Percentiles rank a stretch among this genome's conserved stretches.
These are phyloP conservation scores for Pestalotiopsis sp. DNA, from an alignment of 2,329 filamentous ascomycete genomes.

Conservation along the genomic window DNA sequence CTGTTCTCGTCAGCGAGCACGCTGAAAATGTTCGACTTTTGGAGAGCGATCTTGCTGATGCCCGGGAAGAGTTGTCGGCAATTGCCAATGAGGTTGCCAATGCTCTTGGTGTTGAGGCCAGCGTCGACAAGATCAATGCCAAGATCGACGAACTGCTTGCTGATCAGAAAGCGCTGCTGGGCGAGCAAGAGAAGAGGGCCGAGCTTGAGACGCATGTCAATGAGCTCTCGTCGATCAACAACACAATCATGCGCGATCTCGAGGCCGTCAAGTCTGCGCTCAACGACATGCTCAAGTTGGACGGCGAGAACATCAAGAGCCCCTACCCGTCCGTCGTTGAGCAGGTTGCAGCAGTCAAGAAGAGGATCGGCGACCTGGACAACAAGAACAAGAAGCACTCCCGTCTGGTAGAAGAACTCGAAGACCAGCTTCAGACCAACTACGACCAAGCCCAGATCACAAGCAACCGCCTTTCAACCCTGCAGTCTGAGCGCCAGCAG, in stretches of 20 bases:
- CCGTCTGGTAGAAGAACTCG: conserved; percentile 89
- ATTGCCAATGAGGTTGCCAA: conserved; percentile 65
- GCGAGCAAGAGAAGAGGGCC: conserved; percentile 59
- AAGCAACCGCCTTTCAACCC: conserved; percentile 82
- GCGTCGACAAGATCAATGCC: conserved; percentile 67
- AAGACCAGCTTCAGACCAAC: conserved; percentile 93
- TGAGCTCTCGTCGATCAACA: conserved; percentile 60
- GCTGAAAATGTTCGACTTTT: conserved; percentile 57
- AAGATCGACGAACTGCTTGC: conserved; percentile 59
- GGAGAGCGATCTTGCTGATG: conserved; percentile 63
- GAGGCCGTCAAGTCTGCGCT: conserved; percentile 60
- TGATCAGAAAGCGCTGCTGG: conserved; percentile 59
- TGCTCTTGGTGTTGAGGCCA: conserved; percentile 63
- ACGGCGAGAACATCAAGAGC: conserved; percentile 44
- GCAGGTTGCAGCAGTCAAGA: conserved; percentile 63
- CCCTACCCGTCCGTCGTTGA: conserved; percentile 52
- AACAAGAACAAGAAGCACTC: conserved; percentile 85
- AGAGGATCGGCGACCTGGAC: conserved; percentile 64
- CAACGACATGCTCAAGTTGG: conserved; percentile 53
- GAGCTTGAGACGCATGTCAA: conserved; percentile 58
- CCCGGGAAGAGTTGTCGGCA: conserved; percentile 67
- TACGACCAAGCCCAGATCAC: conserved; percentile 89
- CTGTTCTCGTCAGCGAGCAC: conserved; percentile 62
- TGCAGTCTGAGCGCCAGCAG: conserved; percentile 72
- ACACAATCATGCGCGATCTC: conserved; percentile 62